Percentiles rank a stretch among this genome's conserved stretches.
These are phyloP conservation scores for Populus tomentosa DNA, from an alignment of 441 rosid genomes.

Conservation along the genomic window DNA sequence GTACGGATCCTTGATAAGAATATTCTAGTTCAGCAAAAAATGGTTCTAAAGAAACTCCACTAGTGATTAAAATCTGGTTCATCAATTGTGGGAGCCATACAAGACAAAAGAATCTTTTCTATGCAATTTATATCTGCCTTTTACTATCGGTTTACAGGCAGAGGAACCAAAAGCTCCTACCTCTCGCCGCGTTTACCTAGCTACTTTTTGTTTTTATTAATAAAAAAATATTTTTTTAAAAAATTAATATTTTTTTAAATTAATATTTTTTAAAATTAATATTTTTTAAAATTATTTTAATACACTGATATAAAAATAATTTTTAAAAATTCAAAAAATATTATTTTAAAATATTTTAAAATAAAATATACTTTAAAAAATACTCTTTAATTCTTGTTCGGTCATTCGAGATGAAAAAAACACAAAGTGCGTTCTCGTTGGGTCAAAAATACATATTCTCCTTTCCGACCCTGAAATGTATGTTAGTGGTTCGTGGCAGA, in stretches of 20 bases:
- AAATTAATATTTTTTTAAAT: no score
- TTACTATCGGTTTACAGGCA: not conserved
- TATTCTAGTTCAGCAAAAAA: constrained; percentile 12
- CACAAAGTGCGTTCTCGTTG: no score
- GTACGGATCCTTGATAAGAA: constrained; percentile 2
- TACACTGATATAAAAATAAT: no score
- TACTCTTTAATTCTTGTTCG: no score
- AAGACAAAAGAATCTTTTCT: not conserved
- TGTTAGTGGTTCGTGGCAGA: no score
- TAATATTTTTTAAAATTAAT: no score
- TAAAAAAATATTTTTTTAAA: no score
- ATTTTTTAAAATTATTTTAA: no score
- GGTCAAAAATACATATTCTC: not conserved
- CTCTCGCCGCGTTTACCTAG: constrained; percentile 22
- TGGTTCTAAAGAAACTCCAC: not conserved
- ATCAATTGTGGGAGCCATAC: constrained; percentile 25
- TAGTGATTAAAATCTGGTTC: constrained; percentile 21
- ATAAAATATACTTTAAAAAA: not conserved
- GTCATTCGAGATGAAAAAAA: no score
- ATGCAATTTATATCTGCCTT: constrained; percentile 8
- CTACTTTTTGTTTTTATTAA: no score
- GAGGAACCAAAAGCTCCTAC: constrained; percentile 7
- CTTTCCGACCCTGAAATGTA: not conserved
- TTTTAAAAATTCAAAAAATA: not conserved
- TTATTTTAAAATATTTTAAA: not conserved